Conservation (phyloP, 495 filamentous ascomycete genomes). For the Pyronema omphalodes region DNA sequence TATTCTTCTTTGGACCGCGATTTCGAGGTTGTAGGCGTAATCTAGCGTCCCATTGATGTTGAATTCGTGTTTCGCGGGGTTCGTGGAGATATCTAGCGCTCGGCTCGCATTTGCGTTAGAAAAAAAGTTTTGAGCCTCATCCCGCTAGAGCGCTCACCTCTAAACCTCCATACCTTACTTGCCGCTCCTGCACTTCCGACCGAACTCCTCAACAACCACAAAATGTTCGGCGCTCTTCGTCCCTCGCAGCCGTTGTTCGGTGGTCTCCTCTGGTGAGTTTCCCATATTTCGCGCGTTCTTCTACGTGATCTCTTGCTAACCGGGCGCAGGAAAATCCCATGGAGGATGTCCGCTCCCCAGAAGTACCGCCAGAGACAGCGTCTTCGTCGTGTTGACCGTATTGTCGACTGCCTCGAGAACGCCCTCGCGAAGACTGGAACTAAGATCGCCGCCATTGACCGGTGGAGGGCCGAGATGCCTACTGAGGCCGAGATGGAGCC, state of each 20-base stretch:
- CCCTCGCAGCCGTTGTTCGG: conserved; percentile 54
- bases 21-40: too few relatives aligned
- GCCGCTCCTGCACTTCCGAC: background rate
- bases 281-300: conserved; percentile 2
- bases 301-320: conserved; percentile 4
- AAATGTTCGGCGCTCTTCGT: conserved; percentile 70
- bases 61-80: too few relatives aligned
- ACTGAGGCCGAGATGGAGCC: conserved; percentile 90
- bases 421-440: conserved; percentile 50
- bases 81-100: too few relatives aligned
- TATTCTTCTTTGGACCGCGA: too few relatives aligned
- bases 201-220: conserved; percentile 4
- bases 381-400: conserved; percentile 63
- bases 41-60: background rate
- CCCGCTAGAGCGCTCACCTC: background rate
- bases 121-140: conserved; percentile 5
- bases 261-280: conserved; percentile 61
- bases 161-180: conserved; percentile 8
- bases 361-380: conserved; percentile 80
- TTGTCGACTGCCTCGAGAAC: conserved; percentile 56
- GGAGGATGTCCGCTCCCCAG: conserved; percentile 77
- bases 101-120: background rate
- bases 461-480: conserved; percentile 92
- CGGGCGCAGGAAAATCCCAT: conserved; percentile 75
- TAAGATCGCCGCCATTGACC: conserved; percentile 51